phyloP scores from a whole-genome alignment of 2,329 filamentous ascomycete genomes.

The Diplodia seriata region DNA sequence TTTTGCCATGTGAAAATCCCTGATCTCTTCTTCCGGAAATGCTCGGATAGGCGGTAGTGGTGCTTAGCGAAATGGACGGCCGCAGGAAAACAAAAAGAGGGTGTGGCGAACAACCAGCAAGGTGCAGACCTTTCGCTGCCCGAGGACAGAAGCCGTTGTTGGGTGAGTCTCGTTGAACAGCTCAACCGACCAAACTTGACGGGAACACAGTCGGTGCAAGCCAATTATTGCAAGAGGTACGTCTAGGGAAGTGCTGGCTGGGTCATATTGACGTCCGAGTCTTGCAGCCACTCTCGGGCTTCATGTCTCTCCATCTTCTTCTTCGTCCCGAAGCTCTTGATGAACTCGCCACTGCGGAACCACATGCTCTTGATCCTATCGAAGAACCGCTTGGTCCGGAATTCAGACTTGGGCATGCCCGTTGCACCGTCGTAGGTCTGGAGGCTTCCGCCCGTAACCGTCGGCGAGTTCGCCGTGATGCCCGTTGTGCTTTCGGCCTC shows the following conservation, averaged over 20 bases:
- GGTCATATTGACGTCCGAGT: conserved; percentile 31
- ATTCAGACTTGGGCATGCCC: conserved; percentile 51
- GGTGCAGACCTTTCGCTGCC: neutral
- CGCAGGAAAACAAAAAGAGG: neutral
- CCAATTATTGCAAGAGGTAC: neutral
- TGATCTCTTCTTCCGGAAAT: conserved; percentile 5
- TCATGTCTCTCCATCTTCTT: conserved; percentile 33
- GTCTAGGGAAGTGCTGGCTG: neutral
- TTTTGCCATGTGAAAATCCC: conserved; percentile 14
- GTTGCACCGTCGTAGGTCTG: conserved; percentile 38
- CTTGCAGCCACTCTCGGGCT: conserved; percentile 28
- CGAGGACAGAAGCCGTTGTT: neutral
- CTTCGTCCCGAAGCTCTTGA: conserved; percentile 39
- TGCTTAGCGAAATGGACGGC: neutral
- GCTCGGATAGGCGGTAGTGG: neutral
- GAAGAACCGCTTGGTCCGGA: conserved; percentile 49
- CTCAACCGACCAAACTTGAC: neutral
- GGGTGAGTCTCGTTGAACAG: neutral
- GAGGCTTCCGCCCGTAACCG: conserved; percentile 11
- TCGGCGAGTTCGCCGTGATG: conserved; percentile 10
- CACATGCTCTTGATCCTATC: conserved; percentile 48
- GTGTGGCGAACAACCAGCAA: neutral
- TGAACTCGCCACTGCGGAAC: conserved; percentile 38
- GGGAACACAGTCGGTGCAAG: neutral
- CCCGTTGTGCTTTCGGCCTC: conserved; percentile 6